A percentile compares a stretch with the other conserved stretches of the same genome.
Conservation (phyloP, 2,329 filamentous ascomycete genomes). For the Ambrosiella xylebori region DNA sequence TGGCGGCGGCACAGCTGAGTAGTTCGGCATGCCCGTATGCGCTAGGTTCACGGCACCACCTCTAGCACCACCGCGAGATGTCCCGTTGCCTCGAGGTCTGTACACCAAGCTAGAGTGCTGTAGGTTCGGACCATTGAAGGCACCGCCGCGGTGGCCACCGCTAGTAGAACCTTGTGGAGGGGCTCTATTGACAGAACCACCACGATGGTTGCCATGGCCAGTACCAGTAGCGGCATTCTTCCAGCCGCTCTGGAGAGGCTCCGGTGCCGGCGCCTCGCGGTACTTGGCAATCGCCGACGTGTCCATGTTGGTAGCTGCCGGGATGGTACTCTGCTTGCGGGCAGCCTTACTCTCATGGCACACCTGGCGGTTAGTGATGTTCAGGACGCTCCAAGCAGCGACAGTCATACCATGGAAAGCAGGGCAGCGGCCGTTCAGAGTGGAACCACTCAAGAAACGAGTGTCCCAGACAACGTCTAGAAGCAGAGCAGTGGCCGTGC, state of each 20-base stretch:
- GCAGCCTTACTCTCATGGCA: conserved; percentile 47
- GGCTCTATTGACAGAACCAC: not conserved
- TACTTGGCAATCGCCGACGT: conserved; percentile 22
- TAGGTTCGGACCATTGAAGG: conserved; percentile 13
- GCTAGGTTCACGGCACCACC: not conserved
- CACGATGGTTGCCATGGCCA: not conserved
- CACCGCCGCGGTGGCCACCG: conserved; percentile 15
- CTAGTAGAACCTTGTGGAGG: not conserved
- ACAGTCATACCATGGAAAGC: conserved; percentile 91
- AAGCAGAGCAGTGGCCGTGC: conserved; percentile 64
- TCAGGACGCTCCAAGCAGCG: conserved; percentile 71
- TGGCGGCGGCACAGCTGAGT: conserved; percentile 44
- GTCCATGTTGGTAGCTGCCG: conserved; percentile 29
- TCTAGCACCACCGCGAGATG: conserved; percentile 12
- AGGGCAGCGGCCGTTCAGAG: conserved; percentile 73
- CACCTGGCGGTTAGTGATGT: conserved; percentile 68
- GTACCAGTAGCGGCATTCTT: conserved; percentile 18
- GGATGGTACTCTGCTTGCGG: conserved; percentile 14
- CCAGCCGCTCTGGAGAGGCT: conserved; percentile 38
- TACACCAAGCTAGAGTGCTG: conserved; percentile 11
- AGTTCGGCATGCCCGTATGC: conserved; percentile 18
- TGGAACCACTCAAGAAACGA: conserved; percentile 94
- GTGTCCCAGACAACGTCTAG: conserved; percentile 88
- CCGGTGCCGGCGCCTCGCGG: conserved; percentile 34
- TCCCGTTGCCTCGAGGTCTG: conserved; percentile 17